Percentiles rank a stretch among this genome's conserved stretches.
Evolutionary conservation across 2,329 filamentous ascomycete species (phyloP).

Genomic region (Cladosporium velox): DNA sequence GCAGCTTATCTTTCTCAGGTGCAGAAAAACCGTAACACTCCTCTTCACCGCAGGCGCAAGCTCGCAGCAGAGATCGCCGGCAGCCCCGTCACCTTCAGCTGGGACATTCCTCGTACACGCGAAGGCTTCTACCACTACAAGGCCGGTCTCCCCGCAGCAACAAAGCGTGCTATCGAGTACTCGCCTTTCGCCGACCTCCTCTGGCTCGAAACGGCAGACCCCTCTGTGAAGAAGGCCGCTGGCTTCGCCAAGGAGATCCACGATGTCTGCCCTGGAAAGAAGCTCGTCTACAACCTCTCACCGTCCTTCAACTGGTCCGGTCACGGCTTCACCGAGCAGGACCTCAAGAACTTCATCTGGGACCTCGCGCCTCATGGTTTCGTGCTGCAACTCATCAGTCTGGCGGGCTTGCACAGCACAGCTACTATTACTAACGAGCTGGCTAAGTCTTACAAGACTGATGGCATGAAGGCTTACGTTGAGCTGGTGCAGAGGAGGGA

Average conservation of each 20-base stretch:
- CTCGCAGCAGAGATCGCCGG: constrained; percentile 69
- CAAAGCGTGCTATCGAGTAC: constrained; percentile 89
- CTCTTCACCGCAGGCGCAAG: constrained; percentile 73
- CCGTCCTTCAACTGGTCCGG: constrained; percentile 99
- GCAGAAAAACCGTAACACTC: constrained; percentile 67
- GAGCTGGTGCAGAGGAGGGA: constrained; percentile 85
- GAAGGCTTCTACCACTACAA: constrained; percentile 93
- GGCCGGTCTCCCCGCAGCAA: constrained; percentile 80
- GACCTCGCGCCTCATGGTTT: constrained; percentile 87
- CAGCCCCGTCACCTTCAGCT: constrained; percentile 76
- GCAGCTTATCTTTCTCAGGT: constrained; percentile 32
- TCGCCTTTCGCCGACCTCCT: constrained; percentile 91
- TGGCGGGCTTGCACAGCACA: constrained; percentile 65
- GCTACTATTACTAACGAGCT: constrained; percentile 72
- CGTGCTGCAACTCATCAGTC: constrained; percentile 64
- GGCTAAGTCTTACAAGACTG: constrained; percentile 76
- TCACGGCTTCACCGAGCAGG: constrained; percentile 82
- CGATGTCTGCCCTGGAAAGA: constrained; percentile 70
- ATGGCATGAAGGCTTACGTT: constrained; percentile 98
- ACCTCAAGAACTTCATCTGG: constrained; percentile 91
- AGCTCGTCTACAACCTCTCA: constrained; percentile 92
- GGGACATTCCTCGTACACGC: constrained; percentile 87
- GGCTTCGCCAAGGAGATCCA: constrained; percentile 77
- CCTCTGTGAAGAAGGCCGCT: constrained; percentile 74
- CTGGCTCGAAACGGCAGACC: constrained; percentile 95